Conservation (phyloP, 2,329 filamentous ascomycete genomes). For the Alternaria sp. region DNA sequence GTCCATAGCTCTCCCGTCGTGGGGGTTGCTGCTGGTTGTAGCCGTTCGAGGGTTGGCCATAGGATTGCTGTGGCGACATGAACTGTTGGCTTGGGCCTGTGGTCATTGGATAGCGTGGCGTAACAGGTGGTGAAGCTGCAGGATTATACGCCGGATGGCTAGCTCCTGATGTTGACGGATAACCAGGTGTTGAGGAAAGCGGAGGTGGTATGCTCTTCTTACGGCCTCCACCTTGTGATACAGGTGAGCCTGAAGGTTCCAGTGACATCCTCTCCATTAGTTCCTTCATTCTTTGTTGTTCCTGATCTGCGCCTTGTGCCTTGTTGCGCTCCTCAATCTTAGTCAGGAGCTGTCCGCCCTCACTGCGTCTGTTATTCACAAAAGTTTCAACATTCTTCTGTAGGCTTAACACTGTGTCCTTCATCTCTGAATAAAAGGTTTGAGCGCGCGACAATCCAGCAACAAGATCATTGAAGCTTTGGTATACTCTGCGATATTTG, state of each 20-base stretch:
- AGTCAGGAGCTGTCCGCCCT: conserved; percentile 87
- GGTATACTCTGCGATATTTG: conserved; percentile 89
- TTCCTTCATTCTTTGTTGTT: conserved; percentile 84
- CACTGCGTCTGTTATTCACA: conserved; percentile 90
- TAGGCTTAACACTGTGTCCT: conserved; percentile 88
- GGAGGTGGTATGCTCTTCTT: conserved; percentile 54
- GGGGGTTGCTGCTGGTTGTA: conserved; percentile 42
- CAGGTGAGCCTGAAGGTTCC: conserved; percentile 60
- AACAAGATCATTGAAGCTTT: conserved; percentile 89
- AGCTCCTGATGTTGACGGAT: conserved; percentile 46
- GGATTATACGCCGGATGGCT: conserved; percentile 61
- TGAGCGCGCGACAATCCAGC: conserved; percentile 88
- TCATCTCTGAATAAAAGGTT: conserved; percentile 95
- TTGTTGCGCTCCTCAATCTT: conserved; percentile 86
- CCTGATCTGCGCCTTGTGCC: conserved; percentile 77
- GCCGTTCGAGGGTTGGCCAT: conserved; percentile 32
- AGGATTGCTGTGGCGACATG: conserved; percentile 46
- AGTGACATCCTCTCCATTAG: conserved; percentile 97
- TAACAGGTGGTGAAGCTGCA: conserved; percentile 57
- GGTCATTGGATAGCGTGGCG: conserved; percentile 55
- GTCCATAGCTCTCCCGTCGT: conserved; percentile 47
- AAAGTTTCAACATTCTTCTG: conserved; percentile 97
- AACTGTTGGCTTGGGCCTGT: conserved; percentile 40
- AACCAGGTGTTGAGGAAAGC: conserved; percentile 43
- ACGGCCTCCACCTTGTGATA: conserved; percentile 39